Percentiles rank a stretch among this genome's conserved stretches.
These are phyloP conservation scores for Aulographum hederae DNA, from an alignment of 2,329 filamentous ascomycete genomes.

Conservation along the genomic window DNA sequence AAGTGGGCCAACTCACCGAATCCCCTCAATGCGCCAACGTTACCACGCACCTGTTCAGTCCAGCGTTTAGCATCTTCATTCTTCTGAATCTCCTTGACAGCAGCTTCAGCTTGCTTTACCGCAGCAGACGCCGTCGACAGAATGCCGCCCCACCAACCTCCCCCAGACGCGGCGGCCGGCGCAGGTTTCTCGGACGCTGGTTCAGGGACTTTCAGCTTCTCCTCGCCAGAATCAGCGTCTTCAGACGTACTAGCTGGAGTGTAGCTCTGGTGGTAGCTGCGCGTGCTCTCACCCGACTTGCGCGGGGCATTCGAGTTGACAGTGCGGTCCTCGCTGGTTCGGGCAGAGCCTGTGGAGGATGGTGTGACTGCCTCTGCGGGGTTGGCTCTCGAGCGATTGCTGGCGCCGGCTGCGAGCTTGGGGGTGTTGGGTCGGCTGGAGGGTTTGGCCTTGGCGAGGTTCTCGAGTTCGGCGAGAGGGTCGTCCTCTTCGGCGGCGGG, in stretches of 20 bases:
- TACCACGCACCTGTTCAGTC: constrained; percentile 84
- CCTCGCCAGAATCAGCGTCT: constrained; percentile 10
- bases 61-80: constrained; percentile 94
- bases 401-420: constrained; percentile 20
- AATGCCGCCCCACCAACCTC: constrained; percentile 79
- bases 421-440: constrained; percentile 61
- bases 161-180: constrained; percentile 29
- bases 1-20: constrained; percentile 40
- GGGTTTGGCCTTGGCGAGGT: constrained; percentile 53
- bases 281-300: constrained; percentile 62
- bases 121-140: constrained; percentile 68
- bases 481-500: constrained; percentile 37
- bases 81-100: constrained; percentile 86
- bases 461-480: constrained; percentile 73
- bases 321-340: constrained; percentile 43
- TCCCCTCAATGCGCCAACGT: constrained; percentile 60
- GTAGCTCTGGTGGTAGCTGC: constrained; percentile 52
- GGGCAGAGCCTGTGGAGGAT: constrained; percentile 18
- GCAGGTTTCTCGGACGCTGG: constrained; percentile 26
- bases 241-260: constrained; percentile 44
- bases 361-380: constrained; percentile 15
- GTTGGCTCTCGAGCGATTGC: constrained; percentile 14
- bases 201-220: constrained; percentile 28
- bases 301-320: constrained; percentile 24
- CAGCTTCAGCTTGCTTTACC: constrained; percentile 80